These are phyloP conservation scores for Physcia stellaris DNA, from an alignment of 495 filamentous ascomycete species.

Conservation along the genomic window DNA sequence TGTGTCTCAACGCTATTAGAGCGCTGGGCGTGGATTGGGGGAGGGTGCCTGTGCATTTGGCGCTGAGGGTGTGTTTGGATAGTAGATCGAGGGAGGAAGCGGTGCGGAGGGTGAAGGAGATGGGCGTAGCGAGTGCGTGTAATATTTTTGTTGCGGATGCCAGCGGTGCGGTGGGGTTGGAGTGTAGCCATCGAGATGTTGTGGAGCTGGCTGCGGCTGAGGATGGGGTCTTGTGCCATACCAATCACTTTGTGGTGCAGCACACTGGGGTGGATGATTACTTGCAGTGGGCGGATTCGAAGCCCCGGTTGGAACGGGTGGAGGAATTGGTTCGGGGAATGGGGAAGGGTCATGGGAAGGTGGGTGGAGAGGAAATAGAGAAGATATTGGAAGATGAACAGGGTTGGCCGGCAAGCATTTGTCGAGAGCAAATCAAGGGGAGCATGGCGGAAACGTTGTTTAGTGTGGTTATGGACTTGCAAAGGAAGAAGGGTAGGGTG, in stretches of 20 bases:
- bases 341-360: no score
- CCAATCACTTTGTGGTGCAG: constrained; percentile 48
- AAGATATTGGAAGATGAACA: constrained; percentile 9
- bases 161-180: constrained; percentile 38
- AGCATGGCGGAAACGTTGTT: constrained; percentile 11
- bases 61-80: constrained; percentile 45
- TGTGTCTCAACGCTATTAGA: constrained; percentile 54
- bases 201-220: constrained; percentile 33
- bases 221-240: constrained; percentile 38
- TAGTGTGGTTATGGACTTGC: constrained; percentile 13
- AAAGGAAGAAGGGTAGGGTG: constrained; percentile 7
- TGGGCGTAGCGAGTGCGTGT: constrained; percentile 45
- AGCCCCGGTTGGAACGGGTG: constrained; percentile 32
- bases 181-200: constrained; percentile 42
- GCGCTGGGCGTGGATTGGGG: constrained; percentile 40
- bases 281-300: constrained; percentile 40
- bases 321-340: constrained; percentile 18
- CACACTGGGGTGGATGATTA: constrained; percentile 32
- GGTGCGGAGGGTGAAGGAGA: constrained; percentile 30
- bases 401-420: constrained; percentile 9
- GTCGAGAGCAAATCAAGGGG: constrained; percentile 3
- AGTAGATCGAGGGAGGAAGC: constrained; percentile 37
- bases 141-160: constrained; percentile 49
- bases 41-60: constrained; percentile 49
- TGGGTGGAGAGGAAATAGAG: background rate